Evolutionary conservation across 495 filamentous ascomycete species (phyloP).

Genomic region (Terfezia boudieri): DNA sequence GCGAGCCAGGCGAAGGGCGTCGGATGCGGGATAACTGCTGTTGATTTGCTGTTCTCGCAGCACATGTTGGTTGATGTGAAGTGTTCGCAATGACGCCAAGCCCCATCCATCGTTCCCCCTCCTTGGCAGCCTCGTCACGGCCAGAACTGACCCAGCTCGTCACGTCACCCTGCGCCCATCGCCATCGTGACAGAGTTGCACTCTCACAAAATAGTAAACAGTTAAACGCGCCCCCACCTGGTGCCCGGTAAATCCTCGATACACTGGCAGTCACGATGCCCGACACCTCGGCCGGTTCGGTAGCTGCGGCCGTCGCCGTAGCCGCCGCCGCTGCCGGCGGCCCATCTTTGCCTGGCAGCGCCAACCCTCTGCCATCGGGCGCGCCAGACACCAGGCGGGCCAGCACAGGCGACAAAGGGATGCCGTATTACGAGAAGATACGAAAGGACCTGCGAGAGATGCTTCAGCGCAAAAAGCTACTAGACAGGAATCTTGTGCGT

Average conservation of each 20-base stretch:
- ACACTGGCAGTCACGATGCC: conserved; percentile 10
- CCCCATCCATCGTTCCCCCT: too few relatives aligned
- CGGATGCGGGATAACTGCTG: too few relatives aligned
- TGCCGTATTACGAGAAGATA: conserved; percentile 54
- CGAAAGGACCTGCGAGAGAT: conserved; percentile 45
- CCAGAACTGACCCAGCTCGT: too few relatives aligned
- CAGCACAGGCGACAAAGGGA: conserved; percentile 17
- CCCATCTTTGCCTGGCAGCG: not conserved
- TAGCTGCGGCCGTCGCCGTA: too few relatives aligned
- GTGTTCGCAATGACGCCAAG: too few relatives aligned
- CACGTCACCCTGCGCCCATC: too few relatives aligned
- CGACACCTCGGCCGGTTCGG: not conserved
- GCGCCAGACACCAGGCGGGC: conserved; percentile 1
- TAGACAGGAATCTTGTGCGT: conserved; percentile 44
- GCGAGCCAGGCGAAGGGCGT: too few relatives aligned
- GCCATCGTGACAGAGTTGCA: too few relatives aligned
- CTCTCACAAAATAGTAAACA: too few relatives aligned
- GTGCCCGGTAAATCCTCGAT: not conserved
- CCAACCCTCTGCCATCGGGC: not conserved
- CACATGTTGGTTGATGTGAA: too few relatives aligned
- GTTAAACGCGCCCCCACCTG: not conserved
- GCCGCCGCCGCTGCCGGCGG: conserved; percentile 22
- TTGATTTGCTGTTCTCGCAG: too few relatives aligned
- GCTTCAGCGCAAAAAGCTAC: conserved; percentile 39
- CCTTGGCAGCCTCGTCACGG: too few relatives aligned